Conservation (phyloP, 768 basidiomycete species). For the Termitomyces sp. region DNA sequence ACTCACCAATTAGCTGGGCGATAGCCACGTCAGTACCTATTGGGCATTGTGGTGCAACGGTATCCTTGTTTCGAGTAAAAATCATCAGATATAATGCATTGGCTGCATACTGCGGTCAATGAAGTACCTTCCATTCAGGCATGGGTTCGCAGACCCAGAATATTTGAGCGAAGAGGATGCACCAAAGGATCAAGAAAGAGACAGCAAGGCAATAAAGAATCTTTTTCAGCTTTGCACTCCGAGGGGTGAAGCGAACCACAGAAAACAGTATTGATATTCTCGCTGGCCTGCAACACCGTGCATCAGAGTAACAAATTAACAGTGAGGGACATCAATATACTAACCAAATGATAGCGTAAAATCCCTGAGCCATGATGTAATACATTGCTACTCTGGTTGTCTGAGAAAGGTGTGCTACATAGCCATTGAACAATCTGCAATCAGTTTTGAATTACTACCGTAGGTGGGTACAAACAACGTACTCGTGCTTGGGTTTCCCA, state of each 20-base stretch:
- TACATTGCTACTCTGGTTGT: background rate
- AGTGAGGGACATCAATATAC: background rate
- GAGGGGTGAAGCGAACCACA: background rate
- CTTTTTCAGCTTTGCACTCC: background rate
- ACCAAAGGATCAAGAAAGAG: background rate
- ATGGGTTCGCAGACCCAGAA: background rate
- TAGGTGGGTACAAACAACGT: too few relatives aligned
- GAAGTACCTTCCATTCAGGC: background rate
- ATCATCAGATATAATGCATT: too few relatives aligned
- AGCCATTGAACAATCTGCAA: too few relatives aligned
- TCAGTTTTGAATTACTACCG: too few relatives aligned
- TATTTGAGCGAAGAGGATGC: background rate
- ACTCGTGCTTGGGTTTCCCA: too few relatives aligned
- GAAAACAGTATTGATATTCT: background rate
- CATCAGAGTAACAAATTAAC: background rate
- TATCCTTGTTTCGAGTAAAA: background rate
- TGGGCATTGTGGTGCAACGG: background rate
- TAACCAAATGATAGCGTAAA: background rate
- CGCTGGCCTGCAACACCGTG: background rate
- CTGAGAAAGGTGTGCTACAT: background rate
- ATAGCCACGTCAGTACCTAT: background rate
- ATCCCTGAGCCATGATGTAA: background rate
- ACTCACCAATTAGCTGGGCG: background rate
- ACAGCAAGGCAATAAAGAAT: background rate
- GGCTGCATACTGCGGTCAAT: too few relatives aligned